A percentile compares a stretch with the other conserved stretches of the same genome.
Conservation (phyloP, 805 yeast species). For the Lipomyces yamadae region DNA sequence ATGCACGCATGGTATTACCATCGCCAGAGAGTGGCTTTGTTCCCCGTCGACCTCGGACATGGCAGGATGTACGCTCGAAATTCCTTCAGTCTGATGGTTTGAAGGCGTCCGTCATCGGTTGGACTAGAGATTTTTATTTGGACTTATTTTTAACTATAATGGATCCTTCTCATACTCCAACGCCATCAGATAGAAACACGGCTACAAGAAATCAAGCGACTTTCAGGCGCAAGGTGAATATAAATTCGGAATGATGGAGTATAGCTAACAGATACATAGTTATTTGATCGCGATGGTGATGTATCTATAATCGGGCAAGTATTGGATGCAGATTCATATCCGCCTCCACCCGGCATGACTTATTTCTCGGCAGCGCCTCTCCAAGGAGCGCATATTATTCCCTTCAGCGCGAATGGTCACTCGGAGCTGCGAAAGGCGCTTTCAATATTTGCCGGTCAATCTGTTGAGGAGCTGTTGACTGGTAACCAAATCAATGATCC, state of each 20-base stretch:
- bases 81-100: background rate
- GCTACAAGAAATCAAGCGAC: background rate
- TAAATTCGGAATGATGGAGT: background rate
- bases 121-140: background rate
- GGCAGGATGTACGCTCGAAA: background rate
- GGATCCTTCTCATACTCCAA: background rate
- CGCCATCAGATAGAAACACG: constrained; percentile 1
- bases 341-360: background rate
- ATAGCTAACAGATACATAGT: constrained; percentile 1
- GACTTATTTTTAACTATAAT: background rate
- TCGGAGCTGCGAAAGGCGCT: background rate
- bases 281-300: background rate
- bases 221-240: background rate
- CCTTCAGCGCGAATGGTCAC: background rate
- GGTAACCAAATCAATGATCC: constrained; percentile 1
- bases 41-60: constrained; percentile 2
- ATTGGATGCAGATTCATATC: background rate
- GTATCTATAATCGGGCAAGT: background rate
- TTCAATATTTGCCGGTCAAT: constrained; percentile 3
- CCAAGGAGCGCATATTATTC: constrained; percentile 5
- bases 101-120: background rate
- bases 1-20: background rate
- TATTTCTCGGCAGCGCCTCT: background rate
- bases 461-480: background rate
- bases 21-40: constrained; percentile 1